Base-by-base conservation (phyloP, 1,284 basidiomycete species). In the Uromyces viciae-fabae region DNA sequence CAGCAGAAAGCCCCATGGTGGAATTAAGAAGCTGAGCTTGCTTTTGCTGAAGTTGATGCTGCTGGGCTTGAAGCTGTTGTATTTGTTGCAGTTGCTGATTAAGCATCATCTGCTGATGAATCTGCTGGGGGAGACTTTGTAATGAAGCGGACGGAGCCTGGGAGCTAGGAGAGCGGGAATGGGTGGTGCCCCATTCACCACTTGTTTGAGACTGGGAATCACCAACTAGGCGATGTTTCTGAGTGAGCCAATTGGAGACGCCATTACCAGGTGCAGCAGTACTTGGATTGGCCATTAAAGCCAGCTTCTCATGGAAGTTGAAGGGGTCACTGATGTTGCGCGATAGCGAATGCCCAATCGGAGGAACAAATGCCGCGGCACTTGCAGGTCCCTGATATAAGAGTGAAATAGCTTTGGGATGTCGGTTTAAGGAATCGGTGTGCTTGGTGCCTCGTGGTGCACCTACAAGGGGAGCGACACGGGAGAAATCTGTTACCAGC, bases 151-250 rank as follows among this genome's bases (percentile, higher is more conserved):
- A 90, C 84, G 84, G 90, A 89, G 38, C 87, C 87, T 62, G 81
- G 75, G 62, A 87, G 86, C 87, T 85, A 11, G 88, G 86, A 31
- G 87, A 54, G 52, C 42, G 49, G 31, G 62, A 40, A 14, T 68
- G 28, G 19, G 78, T 14, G 38, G 58, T 62, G 22, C 28, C 33
- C 58, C 81, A 78, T 68, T 78, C 75, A 25, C 25, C 40, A 58
- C n/a, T 54, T 17, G 38, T 17, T 38, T 58, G 72, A 5, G 62
- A 74, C 7, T 89, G 85, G 56, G 90, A 89, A 42, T 88, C 87
- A 31, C 87, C 86, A 36, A 91, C 85, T 33, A 88, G 86, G 56
- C 89, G 89, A 54, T 92, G 90, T 84, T 90, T 90, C 83, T 89
- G 89, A 74, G 91, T 79, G 28, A 72, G 52, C 77, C 77, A 79